Evolutionary conservation across 345 rosid genomes (phyloP), one percentile per base, ranked within the genome.

Genomic region (Lenwebbia sp.): DNA sequence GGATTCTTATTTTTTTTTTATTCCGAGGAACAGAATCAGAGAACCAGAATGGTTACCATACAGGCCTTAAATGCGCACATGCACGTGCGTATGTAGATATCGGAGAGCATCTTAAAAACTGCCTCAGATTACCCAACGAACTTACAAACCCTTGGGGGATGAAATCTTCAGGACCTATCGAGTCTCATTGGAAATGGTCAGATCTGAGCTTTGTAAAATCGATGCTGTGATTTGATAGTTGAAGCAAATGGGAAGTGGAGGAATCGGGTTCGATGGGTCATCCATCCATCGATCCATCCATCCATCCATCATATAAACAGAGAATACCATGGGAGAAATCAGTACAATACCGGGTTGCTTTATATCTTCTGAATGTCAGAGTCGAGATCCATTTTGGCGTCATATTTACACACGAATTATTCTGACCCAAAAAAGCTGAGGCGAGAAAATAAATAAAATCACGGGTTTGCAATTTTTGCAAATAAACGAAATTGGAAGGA

Each of bases 11-110:
- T n/a, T n/a, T n/a, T n/a, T n/a, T n/a, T n/a, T n/a, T n/a, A n/a
- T n/a, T n/a, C n/a, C n/a, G n/a, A n/a, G n/a, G n/a, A n/a, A n/a
- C n/a, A n/a, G n/a, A n/a, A n/a, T n/a, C n/a, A n/a, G n/a, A n/a
- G n/a, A n/a, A n/a, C n/a, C n/a, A n/a, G n/a, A n/a, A n/a, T n/a
- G n/a, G n/a, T n/a, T n/a, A n/a, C n/a, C n/a, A n/a, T n/a, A n/a
- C n/a, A n/a, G n/a, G n/a, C n/a, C n/a, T n/a, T n/a, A n/a, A n/a
- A n/a, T n/a, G n/a, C n/a, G n/a, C n/a, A n/a, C n/a, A n/a, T n/a
- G n/a, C n/a, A n/a, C n/a, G n/a, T n/a, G n/a, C n/a, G n/a, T 26
- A 30, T 0, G 3, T 3, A 2, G 17, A 1, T 17, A 7, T 15
- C 17, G 21, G 11, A 65, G 78, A 33, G 44, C 44, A 65, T 33